phyloP scores from a whole-genome alignment of 2,329 filamentous ascomycete species.

The Fusarium anguioides region DNA sequence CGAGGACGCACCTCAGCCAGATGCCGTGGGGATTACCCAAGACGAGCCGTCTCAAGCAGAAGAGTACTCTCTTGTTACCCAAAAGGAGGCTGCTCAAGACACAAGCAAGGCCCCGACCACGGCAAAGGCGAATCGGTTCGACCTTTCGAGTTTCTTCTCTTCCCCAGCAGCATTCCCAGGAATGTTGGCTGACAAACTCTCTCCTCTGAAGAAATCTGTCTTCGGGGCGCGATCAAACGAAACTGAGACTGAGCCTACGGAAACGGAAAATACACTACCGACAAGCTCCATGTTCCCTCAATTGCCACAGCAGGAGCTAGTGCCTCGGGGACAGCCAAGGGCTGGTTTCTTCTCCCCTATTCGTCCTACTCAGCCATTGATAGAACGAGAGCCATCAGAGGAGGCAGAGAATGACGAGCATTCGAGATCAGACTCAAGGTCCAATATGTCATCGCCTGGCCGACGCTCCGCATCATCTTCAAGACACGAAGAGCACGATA shows the following conservation, averaged over 20 bases:
- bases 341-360: conserved; percentile 53
- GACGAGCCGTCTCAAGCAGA: conserved; percentile 47
- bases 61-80: conserved; percentile 59
- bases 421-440: conserved; percentile 47
- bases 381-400: conserved; percentile 11
- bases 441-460: conserved; percentile 52
- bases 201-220: conserved; percentile 41
- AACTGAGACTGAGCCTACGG: conserved; percentile 33
- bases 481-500: conserved; percentile 13
- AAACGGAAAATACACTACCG: conserved; percentile 42
- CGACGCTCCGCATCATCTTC: background rate
- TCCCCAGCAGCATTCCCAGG: conserved; percentile 60
- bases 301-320: conserved; percentile 48
- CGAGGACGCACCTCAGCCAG: conserved; percentile 14
- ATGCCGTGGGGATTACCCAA: conserved; percentile 21
- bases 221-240: conserved; percentile 28
- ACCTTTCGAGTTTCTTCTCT: conserved; percentile 68
- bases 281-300: conserved; percentile 57
- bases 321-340: conserved; percentile 47
- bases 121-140: conserved; percentile 53
- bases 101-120: conserved; percentile 34
- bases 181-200: conserved; percentile 48
- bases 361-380: conserved; percentile 12
- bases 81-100: conserved; percentile 34
- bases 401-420: conserved; percentile 47